These are phyloP conservation scores for Sporothrix variecibatus DNA, from an alignment of 2,329 filamentous ascomycete genomes.

Conservation along the genomic window DNA sequence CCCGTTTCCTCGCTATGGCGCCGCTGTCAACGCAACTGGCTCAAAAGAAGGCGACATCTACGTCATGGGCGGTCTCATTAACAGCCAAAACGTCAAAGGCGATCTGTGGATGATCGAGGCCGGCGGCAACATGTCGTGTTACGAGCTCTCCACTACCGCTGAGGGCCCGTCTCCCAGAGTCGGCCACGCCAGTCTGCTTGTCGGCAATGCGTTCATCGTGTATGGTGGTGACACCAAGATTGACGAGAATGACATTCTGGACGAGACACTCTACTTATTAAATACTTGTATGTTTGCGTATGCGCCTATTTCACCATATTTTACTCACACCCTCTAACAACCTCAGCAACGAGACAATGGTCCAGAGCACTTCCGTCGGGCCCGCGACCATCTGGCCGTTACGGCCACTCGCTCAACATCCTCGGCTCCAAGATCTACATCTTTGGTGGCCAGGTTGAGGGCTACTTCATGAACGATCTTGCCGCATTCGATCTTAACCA, in stretches of 20 bases:
- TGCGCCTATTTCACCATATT: background rate
- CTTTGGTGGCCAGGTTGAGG: constrained; percentile 96
- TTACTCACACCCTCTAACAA: constrained; percentile 17
- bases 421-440: constrained; percentile 96
- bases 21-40: constrained; percentile 86
- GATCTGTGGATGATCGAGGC: constrained; percentile 98
- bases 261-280: constrained; percentile 92
- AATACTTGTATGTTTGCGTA: constrained; percentile 78
- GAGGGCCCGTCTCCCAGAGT: constrained; percentile 95
- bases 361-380: constrained; percentile 89
- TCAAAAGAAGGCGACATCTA: constrained; percentile 98
- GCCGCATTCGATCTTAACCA: constrained; percentile 95
- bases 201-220: constrained; percentile 98
- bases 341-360: constrained; percentile 91
- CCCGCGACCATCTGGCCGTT: constrained; percentile 82
- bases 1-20: constrained; percentile 94
- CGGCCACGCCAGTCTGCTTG: constrained; percentile 87
- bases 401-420: constrained; percentile 95
- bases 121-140: constrained; percentile 82
- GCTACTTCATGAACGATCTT: constrained; percentile 96
- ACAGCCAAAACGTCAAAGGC: constrained; percentile 92
- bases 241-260: constrained; percentile 85
- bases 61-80: constrained; percentile 94
- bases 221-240: constrained; percentile 98
- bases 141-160: constrained; percentile 85